Percentiles rank a stretch among this genome's conserved stretches.
phyloP scores from a whole-genome alignment of 352 stramenopile species.

The Phytophthora syringae region DNA sequence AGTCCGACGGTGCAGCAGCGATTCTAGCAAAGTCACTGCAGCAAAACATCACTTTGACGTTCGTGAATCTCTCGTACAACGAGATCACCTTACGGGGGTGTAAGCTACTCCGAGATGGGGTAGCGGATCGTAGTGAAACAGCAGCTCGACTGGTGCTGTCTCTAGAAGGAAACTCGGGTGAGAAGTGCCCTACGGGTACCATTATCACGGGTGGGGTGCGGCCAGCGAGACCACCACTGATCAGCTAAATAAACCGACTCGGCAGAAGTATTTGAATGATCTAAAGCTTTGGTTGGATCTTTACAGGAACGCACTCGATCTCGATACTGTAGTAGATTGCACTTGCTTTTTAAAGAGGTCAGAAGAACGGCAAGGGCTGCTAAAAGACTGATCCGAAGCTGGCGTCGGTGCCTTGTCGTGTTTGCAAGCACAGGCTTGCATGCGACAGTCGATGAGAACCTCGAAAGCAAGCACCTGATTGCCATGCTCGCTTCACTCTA shows the following conservation, averaged over 20 bases:
- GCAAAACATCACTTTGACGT: conserved; percentile 46
- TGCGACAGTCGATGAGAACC: conserved; percentile 18
- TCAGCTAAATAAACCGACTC: conserved; percentile 3
- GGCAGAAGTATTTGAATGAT: too few species aligned
- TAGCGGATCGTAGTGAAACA: conserved; percentile 24
- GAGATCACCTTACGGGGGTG: conserved; percentile 78
- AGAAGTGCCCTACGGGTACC: conserved; percentile 40
- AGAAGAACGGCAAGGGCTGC: conserved; percentile 17
- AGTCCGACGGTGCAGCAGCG: conserved; percentile 61
- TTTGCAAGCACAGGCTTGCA: conserved; percentile 7
- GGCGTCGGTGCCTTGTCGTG: not conserved
- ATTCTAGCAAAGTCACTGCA: conserved; percentile 58
- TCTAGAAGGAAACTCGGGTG: conserved; percentile 48
- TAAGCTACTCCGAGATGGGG: conserved; percentile 70
- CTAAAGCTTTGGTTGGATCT: too few species aligned
- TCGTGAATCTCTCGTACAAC: conserved; percentile 79
- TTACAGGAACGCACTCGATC: not conserved
- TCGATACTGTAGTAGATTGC: too few species aligned
- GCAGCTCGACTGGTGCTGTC: conserved; percentile 27
- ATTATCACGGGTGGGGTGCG: conserved; percentile 42
- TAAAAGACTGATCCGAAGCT: conserved; percentile 8
- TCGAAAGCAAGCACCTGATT: conserved; percentile 15
- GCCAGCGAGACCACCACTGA: conserved; percentile 15
- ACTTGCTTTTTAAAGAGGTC: conserved; percentile 6
- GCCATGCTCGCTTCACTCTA: not conserved